Percentiles rank a stretch among this genome's conserved stretches.
These are phyloP conservation scores for Iberis pinnata DNA, from an alignment of 345 rosid genomes.

Conservation along the genomic window DNA sequence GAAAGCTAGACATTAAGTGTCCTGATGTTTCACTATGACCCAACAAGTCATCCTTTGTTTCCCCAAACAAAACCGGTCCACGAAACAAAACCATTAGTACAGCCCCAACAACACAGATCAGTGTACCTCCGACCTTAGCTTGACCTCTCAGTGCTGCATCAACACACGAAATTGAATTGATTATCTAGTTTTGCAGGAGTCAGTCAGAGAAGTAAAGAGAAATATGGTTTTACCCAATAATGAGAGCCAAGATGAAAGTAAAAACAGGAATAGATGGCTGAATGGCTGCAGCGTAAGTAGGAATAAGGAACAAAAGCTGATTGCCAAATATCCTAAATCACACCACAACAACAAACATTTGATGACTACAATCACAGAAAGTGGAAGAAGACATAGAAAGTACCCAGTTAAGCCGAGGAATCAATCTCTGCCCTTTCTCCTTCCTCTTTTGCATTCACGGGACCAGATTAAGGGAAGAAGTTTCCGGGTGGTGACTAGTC, in stretches of 20 bases:
- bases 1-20: conserved; percentile 52
- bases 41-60: conserved; percentile 36
- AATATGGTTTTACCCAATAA: conserved; percentile 59
- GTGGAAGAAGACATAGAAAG: neutral
- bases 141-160: conserved; percentile 97
- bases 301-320: conserved; percentile 92
- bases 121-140: conserved; percentile 85
- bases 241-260: conserved; percentile 78
- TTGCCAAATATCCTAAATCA: conserved; percentile 81
- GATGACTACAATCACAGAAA: neutral
- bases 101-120: conserved; percentile 77
- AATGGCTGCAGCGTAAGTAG: conserved; percentile 94
- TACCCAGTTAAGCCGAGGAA: conserved; percentile 94
- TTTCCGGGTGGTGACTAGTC: too few species aligned
- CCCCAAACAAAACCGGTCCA: conserved; percentile 81
- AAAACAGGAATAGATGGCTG: conserved; percentile 97
- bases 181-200: neutral
- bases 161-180: neutral
- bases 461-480: too few species aligned
- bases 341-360: neutral
- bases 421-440: too few species aligned
- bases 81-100: conserved; percentile 79
- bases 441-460: too few species aligned
- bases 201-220: neutral
- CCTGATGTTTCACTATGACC: conserved; percentile 46